Evolutionary conservation across 192 early-diverging fungal species (phyloP).

Genomic region (Irineochytrium annulatum): DNA sequence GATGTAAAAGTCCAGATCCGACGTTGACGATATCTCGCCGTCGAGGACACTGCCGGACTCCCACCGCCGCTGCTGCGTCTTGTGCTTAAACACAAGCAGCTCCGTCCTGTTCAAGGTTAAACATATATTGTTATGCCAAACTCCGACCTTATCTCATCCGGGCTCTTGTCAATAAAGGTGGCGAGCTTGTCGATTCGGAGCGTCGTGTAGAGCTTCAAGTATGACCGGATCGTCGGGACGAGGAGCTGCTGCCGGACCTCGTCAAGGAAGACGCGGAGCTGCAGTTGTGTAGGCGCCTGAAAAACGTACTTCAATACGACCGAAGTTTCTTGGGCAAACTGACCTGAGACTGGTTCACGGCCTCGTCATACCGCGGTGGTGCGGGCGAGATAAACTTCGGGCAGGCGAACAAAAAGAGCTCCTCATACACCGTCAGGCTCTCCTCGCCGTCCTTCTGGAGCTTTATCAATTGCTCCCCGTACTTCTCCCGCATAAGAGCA

Average conservation of each 20-base stretch:
- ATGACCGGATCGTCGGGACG: slow-evolving; percentile 84
- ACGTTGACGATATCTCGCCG: slow-evolving; percentile 75
- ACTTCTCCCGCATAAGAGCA: slow-evolving; percentile 81
- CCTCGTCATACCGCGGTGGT: slow-evolving; percentile 76
- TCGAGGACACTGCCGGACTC: slow-evolving; percentile 72
- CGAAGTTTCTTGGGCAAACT: neutral
- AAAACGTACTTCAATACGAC: no score
- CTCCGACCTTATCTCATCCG: slow-evolving; percentile 65
- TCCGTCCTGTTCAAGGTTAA: slow-evolving; percentile 43
- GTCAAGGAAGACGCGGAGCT: slow-evolving; percentile 79
- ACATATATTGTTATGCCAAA: slow-evolving; percentile 2
- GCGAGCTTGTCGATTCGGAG: slow-evolving; percentile 86
- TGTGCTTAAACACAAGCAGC: slow-evolving; percentile 91
- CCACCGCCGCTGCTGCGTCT: slow-evolving; percentile 87
- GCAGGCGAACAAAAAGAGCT: slow-evolving; percentile 86
- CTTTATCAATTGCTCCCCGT: slow-evolving; percentile 84
- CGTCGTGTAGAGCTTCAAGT: slow-evolving; percentile 93
- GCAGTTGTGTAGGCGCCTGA: slow-evolving; percentile 68
- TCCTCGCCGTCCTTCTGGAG: slow-evolving; percentile 83
- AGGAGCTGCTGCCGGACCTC: slow-evolving; percentile 84
- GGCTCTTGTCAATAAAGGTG: slow-evolving; percentile 78
- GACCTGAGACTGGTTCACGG: slow-evolving; percentile 36
- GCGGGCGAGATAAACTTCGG: slow-evolving; percentile 94
- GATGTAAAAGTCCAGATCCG: slow-evolving; percentile 90
- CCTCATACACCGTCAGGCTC: slow-evolving; percentile 73